Percentiles rank a stretch among this genome's conserved stretches.
phyloP scores from a whole-genome alignment of 78 protist species.

The Isochrysis galbana region DNA sequence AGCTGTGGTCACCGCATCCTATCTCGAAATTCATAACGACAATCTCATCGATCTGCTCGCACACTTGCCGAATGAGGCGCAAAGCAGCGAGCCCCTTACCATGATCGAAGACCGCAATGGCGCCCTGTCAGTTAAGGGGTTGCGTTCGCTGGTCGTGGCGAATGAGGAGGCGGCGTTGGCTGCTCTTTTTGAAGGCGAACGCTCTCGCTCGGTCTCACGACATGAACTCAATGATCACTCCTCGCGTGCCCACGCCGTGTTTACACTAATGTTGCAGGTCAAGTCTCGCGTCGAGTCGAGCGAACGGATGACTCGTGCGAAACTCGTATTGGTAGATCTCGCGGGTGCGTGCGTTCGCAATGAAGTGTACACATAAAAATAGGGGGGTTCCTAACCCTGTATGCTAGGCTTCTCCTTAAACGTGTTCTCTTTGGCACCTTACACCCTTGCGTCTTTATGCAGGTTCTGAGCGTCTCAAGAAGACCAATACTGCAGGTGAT shows the following conservation, averaged over 20 bases:
- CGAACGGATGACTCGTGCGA: neutral
- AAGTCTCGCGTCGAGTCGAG: constrained; percentile 71
- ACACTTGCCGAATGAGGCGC: neutral
- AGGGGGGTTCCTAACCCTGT: too few species aligned
- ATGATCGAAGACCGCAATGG: too few species aligned
- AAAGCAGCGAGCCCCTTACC: too few species aligned
- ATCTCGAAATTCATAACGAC: neutral
- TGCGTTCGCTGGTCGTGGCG: neutral
- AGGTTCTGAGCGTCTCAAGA: constrained; percentile 76
- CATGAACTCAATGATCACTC: constrained; percentile 59
- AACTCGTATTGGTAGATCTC: constrained; percentile 50
- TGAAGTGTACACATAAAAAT: too few species aligned
- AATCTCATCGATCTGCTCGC: neutral
- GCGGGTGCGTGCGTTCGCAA: neutral
- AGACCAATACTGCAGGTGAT: constrained; percentile 59
- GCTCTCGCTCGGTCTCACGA: constrained; percentile 55
- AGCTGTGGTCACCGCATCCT: neutral
- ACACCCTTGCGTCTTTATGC: too few species aligned
- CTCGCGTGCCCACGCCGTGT: constrained; percentile 62
- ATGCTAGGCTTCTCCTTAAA: too few species aligned
- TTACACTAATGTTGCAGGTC: constrained; percentile 59
- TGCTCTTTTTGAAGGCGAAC: constrained; percentile 70
- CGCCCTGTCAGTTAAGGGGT: too few species aligned
- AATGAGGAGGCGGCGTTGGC: constrained; percentile 77
- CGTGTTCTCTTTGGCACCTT: too few species aligned